Evolutionary conservation across 2,329 filamentous ascomycete species (phyloP).

Genomic region (Paecilomyces variotii): DNA sequence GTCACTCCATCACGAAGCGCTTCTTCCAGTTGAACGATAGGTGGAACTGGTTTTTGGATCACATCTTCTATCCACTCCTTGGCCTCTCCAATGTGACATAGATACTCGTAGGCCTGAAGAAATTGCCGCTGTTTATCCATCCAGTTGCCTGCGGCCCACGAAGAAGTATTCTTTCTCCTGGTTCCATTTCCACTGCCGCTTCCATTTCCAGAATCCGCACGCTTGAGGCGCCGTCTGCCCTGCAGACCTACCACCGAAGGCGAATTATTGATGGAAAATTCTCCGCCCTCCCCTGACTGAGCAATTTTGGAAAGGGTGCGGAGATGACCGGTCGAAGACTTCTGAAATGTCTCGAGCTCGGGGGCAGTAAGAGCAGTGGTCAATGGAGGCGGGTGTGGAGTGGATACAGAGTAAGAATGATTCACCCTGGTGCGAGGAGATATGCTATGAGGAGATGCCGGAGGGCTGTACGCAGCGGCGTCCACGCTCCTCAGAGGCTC

Average conservation of each 20-base stretch:
- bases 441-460: slow-evolving; percentile 13
- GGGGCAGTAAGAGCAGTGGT: slow-evolving; percentile 51
- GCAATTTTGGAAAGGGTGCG: slow-evolving; percentile 79
- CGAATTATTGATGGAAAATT: slow-evolving; percentile 69
- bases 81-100: slow-evolving; percentile 96
- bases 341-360: slow-evolving; percentile 73
- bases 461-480: neutral
- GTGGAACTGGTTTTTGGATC: slow-evolving; percentile 74
- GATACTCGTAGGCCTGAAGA: slow-evolving; percentile 92
- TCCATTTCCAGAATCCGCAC: slow-evolving; percentile 48
- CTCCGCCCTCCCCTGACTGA: slow-evolving; percentile 64
- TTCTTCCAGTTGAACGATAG: slow-evolving; percentile 90
- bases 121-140: slow-evolving; percentile 99
- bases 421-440: slow-evolving; percentile 21
- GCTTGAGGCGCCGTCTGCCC: slow-evolving; percentile 74
- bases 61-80: slow-evolving; percentile 99
- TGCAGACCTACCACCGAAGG: slow-evolving; percentile 84
- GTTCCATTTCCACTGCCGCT: slow-evolving; percentile 32
- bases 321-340: slow-evolving; percentile 83
- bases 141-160: slow-evolving; percentile 83
- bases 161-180: slow-evolving; percentile 49
- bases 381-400: slow-evolving; percentile 21
- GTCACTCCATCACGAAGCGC: slow-evolving; percentile 88
- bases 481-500: slow-evolving; percentile 16
- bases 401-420: slow-evolving; percentile 24